Evolutionary conservation across 2,329 filamentous ascomycete genomes (phyloP), one percentile per base, ranked within the genome.

Genomic region (Amauroascus niger): DNA sequence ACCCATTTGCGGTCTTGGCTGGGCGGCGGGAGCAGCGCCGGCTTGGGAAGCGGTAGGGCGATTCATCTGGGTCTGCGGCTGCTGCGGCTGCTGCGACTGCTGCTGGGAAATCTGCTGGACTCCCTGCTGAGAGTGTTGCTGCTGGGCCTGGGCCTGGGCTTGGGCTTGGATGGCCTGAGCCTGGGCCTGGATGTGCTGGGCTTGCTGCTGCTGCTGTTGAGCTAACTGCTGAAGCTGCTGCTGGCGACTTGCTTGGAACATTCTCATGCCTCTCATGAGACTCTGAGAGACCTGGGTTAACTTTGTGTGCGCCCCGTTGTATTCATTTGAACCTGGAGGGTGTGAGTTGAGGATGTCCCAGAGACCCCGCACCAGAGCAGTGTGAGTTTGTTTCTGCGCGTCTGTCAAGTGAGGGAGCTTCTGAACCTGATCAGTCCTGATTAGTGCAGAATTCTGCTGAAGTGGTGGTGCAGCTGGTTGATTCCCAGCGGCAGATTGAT

Each of bases 361-460:
- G 48, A 80, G 71, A 56, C 71, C 74, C 54, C 73, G 71, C 57
- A 83, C 74, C 18, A 76, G 69, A 47, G 73, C 67, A 54, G 76
- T 76, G 61, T 81, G 80, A 59, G 78, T 74, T 43, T 72, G 66
- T 67, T 81, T 82, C 60, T 78, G 74, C 47, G 75, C 67, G 7
- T 79, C 76, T 56, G 67, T 75, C 28, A 83, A 69, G 64, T 75
- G 71, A 4, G 76, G 76, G 5, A 80, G 69, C 54, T 72, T 72
- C 56, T 74, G 72, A 49, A 80, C 76, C 56, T 79, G 74, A 54
- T 76, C 73, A 28, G 76, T 75, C 43, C 72, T 72, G 59, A 79
- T 78, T 47, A 77, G 62, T 52, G 72, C 70, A 5, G 71, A 68
- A 47, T 73, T 69, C 59, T 73, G 71, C 57, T 69, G 67, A 51